Evolutionary conservation across 192 early-diverging fungal species (phyloP).

Genomic region (Coemansia umbellata): DNA sequence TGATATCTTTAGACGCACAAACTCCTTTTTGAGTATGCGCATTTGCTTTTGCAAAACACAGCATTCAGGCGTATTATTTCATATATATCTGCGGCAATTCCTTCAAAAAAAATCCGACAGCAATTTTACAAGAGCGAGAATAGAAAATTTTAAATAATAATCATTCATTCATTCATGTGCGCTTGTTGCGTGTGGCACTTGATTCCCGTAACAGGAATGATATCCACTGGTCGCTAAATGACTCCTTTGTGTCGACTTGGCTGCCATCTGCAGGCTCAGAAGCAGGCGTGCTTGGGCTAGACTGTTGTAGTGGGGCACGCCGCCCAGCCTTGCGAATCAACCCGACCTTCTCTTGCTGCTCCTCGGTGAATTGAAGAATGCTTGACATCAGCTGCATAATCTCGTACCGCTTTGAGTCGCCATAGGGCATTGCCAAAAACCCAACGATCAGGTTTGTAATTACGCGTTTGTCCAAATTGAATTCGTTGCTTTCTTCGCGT

Average conservation of each 20-base stretch:
- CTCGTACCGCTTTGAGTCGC: constrained; percentile 89
- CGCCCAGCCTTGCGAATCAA: constrained; percentile 62
- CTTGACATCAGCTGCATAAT: constrained; percentile 86
- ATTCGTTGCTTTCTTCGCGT: constrained; percentile 72
- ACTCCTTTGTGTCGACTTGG: constrained; percentile 55
- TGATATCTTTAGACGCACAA: too few species aligned
- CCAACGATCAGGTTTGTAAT: constrained; percentile 87
- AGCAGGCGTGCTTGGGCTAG: constrained; percentile 50
- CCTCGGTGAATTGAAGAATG: constrained; percentile 81
- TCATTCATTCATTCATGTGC: too few species aligned
- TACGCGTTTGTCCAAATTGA: constrained; percentile 78
- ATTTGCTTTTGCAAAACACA: too few species aligned
- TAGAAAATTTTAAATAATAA: too few species aligned
- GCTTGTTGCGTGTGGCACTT: constrained; percentile 15
- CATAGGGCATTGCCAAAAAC: constrained; percentile 79
- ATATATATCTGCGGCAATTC: too few species aligned
- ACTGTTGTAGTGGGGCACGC: constrained; percentile 36
- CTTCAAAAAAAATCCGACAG: too few species aligned
- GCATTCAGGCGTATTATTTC: too few species aligned
- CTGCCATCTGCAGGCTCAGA: constrained; percentile 25
- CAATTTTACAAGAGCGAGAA: too few species aligned
- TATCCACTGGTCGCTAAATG: constrained; percentile 78
- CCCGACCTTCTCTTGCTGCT: constrained; percentile 82
- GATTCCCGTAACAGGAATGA: constrained; percentile 73
- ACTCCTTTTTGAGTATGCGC: too few species aligned